Base-by-base conservation (phyloP, 2,329 filamentous ascomycete genomes). In the Trichothecium roseum region DNA sequence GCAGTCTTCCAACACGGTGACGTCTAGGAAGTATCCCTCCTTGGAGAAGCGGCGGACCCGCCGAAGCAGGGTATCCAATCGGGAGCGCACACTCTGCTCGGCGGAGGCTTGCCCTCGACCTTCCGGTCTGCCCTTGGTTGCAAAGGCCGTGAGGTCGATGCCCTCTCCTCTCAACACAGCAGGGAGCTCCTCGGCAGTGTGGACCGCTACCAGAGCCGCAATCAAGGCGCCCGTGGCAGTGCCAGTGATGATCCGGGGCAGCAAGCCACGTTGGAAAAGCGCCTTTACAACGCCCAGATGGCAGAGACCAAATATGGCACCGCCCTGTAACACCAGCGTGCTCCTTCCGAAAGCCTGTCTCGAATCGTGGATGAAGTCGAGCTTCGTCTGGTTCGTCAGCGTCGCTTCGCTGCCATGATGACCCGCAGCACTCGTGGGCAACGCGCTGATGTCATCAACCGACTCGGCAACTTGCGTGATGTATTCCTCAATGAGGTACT, bases 261-360 rank as follows among this genome's bases (percentile, higher is more conserved):
- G 66, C 13, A 95, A 62, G 1, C 84, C 84, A 18, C 83, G 74
- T 26, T 87, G 61, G 57, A 88, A 84, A 28, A 95, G 63, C 2
- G 87, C 87, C 53, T 89, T 94, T 28, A 94, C 84, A 5, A 95
- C 86, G 6, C 88, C 88, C 4, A 95, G 57, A 56, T 95, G 89
- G 48, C 85, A 94, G 8, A 94, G 62, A 2, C 88, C 88, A 49
- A 95, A 94, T 39, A 94, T 89, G 29, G 86, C 84, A 12, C 89
- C 88, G 32, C 88, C 88, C 54, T 95, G 87, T 2, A 95, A 60
- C 4, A 95, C 81, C 17, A 95, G 68, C 1, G 84, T 87, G 37
- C 81, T 91, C 44, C 87, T 72, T 8, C 88, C 89, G 59, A 94
- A 93, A 0, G 86, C 84, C 54, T 91, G 85, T 9, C 88, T 72